Evolutionary conservation across 805 yeast species (phyloP), one percentile per base, ranked within the genome.

Genomic region (Ogataea paradorogensis): DNA sequence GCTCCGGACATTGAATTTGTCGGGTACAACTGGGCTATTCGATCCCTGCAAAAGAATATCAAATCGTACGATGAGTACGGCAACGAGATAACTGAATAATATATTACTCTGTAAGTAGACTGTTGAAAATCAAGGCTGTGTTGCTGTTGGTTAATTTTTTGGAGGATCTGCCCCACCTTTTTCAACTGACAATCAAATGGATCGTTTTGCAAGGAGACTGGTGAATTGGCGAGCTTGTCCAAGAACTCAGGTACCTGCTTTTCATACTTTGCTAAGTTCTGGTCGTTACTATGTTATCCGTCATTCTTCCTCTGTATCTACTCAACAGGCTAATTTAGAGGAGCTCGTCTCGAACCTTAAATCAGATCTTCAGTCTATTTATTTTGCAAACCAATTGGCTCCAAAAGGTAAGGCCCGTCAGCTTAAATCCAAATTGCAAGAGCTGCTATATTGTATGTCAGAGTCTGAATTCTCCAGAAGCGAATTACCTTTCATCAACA

Each of bases 1-100:
- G 88, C 79, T 44, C 83, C 83, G 0, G 84, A 78, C 39, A 74
- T 86, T 15, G 63, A 78, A 50, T 84, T 86, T 50, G 72, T 84
- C 20, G 95, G 95, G 2, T 66, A 79, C 54, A 86, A 86, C 56
- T 85, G 95, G 93, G 95, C 95, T 1, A 74, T 84, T 27, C 77
- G 75, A 56, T 70, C 88, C 51, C 71, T 80, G 33, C 95, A 85
- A 57, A 69, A 68, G 33, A 45, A 55, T 26, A 59, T 62, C 27
- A 55, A 51, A 40, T 38, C 38, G 7, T 64, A 52, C 30, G 68
- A 64, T 33, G 55, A 56, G 20, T 52, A 40, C 18, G 69, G 69
- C 15, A 55, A 60, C 38, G 59, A 50, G n/a, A 36, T 61, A 35
- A 15, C 27, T 9, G 27, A 28, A 15, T 30, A 27, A 42, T n/a